Base-by-base conservation (phyloP, 345 rosid genomes). In the Zanthoxylum bungeanum region DNA sequence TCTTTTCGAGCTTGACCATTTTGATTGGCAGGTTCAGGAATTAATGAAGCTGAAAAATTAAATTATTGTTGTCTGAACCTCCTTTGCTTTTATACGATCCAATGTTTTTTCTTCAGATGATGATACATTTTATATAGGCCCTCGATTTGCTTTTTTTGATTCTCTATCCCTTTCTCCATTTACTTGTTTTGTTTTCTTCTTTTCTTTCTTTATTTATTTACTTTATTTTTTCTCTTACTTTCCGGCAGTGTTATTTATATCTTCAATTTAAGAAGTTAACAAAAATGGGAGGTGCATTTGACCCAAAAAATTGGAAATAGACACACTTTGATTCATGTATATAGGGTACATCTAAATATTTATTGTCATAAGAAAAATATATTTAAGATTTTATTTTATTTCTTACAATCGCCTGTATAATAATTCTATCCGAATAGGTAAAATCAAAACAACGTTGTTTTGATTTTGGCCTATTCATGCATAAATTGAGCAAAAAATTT, bases 1-100 rank as follows among this genome's bases (percentile, higher is more conserved):
- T 71, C 64, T 47, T 51, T 66, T 30, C 1, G 9, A 19, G 50
- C 11, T 19, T 39, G 36, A 11, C 62, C 19, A 16, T 6, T 8
- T 30, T 66, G 68, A 72, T 71, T 60, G 73, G 44, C 33, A 12
- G 17, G 66, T 51, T 44, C 6, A 11, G 68, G 76, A 51, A 64
- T 6, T 16, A 55, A 16, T 28, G 14, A 37, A n/a, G n/a, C n/a
- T n/a, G 6, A 25, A 14, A 14, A 44, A 14, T 17, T 14, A 14
- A 4, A 4, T 4, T 12, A 44, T 44, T 44, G 49, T 53, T 24
- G 58, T 53, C 31, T 24, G 25, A 24, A 22, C 24, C 58, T 53
- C 14, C 7, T 44, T 36, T 34, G n/a, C 24, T 12, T 59, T 59
- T n/a, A 19, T 19, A 3, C 28, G 7, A 33, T 33, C 25, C 44